phyloP scores from a whole-genome alignment of 2,329 filamentous ascomycete genomes.

The Cladorrhinum sp. region DNA sequence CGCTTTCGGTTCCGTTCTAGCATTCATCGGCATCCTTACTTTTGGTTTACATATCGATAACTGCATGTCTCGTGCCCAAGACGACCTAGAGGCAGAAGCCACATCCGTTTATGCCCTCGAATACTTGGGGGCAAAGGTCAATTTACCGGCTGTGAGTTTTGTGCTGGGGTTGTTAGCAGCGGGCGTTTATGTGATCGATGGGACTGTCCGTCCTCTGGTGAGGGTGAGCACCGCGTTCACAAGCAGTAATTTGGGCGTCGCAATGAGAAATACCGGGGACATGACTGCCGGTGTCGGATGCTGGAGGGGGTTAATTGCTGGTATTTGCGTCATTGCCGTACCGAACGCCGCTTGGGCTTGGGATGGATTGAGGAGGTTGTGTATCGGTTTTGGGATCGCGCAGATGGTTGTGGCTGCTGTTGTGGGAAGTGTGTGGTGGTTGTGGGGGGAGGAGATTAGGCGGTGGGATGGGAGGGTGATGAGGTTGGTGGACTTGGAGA shows the following conservation, averaged over 20 bases:
- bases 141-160: constrained; percentile 43
- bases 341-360: constrained; percentile 37
- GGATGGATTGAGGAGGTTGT: constrained; percentile 37
- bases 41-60: constrained; percentile 44
- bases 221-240: constrained; percentile 49
- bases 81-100: constrained; percentile 15
- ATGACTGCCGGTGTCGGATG: constrained; percentile 45
- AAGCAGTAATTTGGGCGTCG: constrained; percentile 43
- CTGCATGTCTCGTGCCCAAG: constrained; percentile 32
- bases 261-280: constrained; percentile 46
- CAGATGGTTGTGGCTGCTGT: constrained; percentile 39
- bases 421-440: constrained; percentile 40
- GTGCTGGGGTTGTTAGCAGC: constrained; percentile 47
- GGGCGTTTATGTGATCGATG: constrained; percentile 41
- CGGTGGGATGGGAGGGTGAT: constrained; percentile 46
- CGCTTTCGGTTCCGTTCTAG: constrained; percentile 37
- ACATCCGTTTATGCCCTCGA: constrained; percentile 30
- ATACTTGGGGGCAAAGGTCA: constrained; percentile 31
- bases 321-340: constrained; percentile 43
- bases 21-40: constrained; percentile 41
- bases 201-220: constrained; percentile 41
- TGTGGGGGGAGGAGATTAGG: constrained; percentile 41
- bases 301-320: constrained; percentile 41
- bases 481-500: constrained; percentile 45
- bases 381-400: constrained; percentile 41